Evolutionary conservation across 2,329 filamentous ascomycete species (phyloP).

Genomic region (Penicillium sp.): DNA sequence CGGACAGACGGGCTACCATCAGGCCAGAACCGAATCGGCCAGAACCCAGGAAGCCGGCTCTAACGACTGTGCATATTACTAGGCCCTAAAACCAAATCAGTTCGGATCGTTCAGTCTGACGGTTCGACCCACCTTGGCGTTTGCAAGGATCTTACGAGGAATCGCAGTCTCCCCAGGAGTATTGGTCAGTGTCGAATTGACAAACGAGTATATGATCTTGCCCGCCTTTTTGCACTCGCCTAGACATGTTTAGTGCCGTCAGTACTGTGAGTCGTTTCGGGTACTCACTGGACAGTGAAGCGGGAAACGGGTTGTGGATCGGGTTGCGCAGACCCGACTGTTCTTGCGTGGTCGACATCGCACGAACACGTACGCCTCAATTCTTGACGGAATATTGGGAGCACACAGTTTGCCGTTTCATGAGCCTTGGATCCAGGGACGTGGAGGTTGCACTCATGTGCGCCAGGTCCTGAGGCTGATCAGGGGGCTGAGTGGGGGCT

Average conservation of each 20-base stretch:
- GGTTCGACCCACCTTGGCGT: conserved; percentile 68
- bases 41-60: conserved; percentile 47
- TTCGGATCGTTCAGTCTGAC: neutral
- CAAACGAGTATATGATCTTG: conserved; percentile 89
- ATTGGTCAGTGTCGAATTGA: conserved; percentile 86
- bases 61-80: conserved; percentile 47
- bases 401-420: neutral
- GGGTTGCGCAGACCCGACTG: conserved; percentile 8
- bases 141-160: conserved; percentile 77
- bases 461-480: too few species aligned
- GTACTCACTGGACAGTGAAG: conserved; percentile 45
- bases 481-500: too few species aligned
- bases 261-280: conserved; percentile 8
- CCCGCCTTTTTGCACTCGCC: conserved; percentile 95
- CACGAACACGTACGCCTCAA: neutral
- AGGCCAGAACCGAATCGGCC: conserved; percentile 48
- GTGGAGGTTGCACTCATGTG: neutral
- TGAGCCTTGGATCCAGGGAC: neutral
- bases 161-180: conserved; percentile 75
- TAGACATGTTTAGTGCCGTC: conserved; percentile 41
- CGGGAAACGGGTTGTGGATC: conserved; percentile 45
- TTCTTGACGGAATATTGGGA: neutral
- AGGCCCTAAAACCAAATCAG: conserved; percentile 36
- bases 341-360: neutral
- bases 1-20: conserved; percentile 45